A percentile compares a stretch with the other conserved stretches of the same genome.
Conservation (phyloP, 2,329 filamentous ascomycete species). For the Diaporthe citrichinensis region DNA sequence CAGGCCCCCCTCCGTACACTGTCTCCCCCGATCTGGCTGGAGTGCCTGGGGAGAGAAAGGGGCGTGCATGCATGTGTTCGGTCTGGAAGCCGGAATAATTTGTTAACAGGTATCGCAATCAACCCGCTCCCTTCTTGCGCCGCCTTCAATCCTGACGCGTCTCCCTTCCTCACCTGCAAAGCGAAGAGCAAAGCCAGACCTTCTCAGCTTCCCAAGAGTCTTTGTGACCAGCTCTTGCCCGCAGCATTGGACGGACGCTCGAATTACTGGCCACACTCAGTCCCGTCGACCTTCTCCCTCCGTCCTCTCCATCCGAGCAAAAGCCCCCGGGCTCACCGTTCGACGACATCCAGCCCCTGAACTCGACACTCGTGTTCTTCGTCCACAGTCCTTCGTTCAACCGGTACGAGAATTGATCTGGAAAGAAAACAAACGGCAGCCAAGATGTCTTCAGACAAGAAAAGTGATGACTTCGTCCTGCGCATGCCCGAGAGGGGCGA, state of each 20-base stretch:
- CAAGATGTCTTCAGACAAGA: constrained; percentile 84
- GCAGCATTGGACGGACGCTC: constrained; percentile 5
- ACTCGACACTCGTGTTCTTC: neutral
- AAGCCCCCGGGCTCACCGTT: neutral
- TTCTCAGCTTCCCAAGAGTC: neutral
- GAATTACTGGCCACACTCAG: constrained; percentile 1
- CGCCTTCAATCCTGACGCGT: constrained; percentile 27
- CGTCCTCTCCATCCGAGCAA: constrained; percentile 10
- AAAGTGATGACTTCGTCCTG: constrained; percentile 85
- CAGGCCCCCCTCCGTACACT: neutral
- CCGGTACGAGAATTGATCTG: neutral
- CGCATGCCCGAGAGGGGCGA: constrained; percentile 75
- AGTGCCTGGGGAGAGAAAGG: constrained; percentile 1
- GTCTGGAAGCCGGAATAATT: constrained; percentile 32
- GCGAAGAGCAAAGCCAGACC: constrained; percentile 25
- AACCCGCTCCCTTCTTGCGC: constrained; percentile 32
- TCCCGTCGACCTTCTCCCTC: neutral
- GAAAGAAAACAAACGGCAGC: constrained; percentile 37
- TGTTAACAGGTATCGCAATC: constrained; percentile 36
- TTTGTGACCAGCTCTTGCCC: constrained; percentile 7
- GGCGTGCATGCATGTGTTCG: constrained; percentile 24
- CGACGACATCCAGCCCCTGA: constrained; percentile 26
- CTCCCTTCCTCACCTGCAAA: constrained; percentile 12
- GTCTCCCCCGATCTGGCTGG: neutral
- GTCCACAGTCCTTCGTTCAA: constrained; percentile 18